Base-by-base conservation (phyloP, 768 basidiomycete species). In the Dacryopinax spathularia region DNA sequence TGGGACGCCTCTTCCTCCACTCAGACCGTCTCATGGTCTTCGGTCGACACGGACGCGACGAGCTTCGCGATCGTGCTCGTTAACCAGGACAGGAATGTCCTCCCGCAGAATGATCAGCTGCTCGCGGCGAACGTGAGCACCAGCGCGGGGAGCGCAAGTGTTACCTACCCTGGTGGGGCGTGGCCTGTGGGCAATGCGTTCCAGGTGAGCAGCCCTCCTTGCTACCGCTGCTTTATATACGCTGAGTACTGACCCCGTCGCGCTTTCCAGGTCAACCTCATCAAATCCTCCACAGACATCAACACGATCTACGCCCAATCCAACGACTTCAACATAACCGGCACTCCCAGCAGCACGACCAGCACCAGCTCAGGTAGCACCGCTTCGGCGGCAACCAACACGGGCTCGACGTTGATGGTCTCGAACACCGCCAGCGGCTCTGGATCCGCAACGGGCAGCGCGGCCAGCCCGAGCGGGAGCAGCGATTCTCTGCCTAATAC, bases 231-330 rank as follows among this genome's bases (percentile, higher is more conserved):
- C 48, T 29, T 56, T 29, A 22, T 5, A 22, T 29, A 44, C 43
- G 43, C 48, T 56, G 31, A 56, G n/a, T n/a, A n/a, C n/a, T n/a
- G n/a, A n/a, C n/a, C n/a, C n/a, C n/a, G n/a, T n/a, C n/a, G 67
- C 34, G 76, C 73, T 34, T 93, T 81, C 81, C 85, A 81, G 63
- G 79, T 94, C 73, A 89, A 92, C 76, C 73, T 93, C 29, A 82
- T 85, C 65, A 69, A 77, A 67, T 78, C 81, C 67, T 66, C 77
- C 2, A 63, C 79, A 20, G 61, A 82, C 62, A 74, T 81, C 25
- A 69, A 72, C 72, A 73, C 74, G 60, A 83, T 92, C 67, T 79
- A 83, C 62, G 88, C 89, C 36, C 89, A 93, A 74, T 90, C 88
- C 18, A 61, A 63, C 29, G 70, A 82, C 63, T 93, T 91, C 73